These are phyloP conservation scores for Barnettozyma salicaria DNA, from an alignment of 805 yeast genomes.

Conservation along the genomic window DNA sequence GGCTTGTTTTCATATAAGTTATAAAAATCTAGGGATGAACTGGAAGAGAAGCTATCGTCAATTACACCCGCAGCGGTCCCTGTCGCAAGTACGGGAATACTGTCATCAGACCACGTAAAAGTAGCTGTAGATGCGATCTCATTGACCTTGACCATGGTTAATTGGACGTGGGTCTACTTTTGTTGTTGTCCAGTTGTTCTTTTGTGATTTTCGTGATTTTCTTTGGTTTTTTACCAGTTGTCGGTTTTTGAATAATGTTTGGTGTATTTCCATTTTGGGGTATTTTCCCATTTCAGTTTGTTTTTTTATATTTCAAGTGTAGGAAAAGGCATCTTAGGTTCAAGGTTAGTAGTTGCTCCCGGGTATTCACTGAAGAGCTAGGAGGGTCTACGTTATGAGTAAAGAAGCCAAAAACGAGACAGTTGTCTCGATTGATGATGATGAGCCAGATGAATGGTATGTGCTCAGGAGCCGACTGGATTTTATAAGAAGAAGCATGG, in stretches of 20 bases:
- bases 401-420: constrained; percentile 11
- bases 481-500: no score
- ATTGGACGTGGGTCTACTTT: constrained; percentile 1
- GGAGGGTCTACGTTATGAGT: background rate
- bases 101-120: constrained; percentile 90
- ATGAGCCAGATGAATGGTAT: constrained; percentile 66
- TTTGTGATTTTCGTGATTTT: constrained; percentile 1
- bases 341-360: no score
- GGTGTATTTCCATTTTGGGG: no score
- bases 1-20: constrained; percentile 43
- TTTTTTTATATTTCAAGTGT: no score
- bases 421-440: constrained; percentile 35
- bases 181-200: background rate
- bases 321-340: no score
- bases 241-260: constrained; percentile 1
- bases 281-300: no score
- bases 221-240: constrained; percentile 3
- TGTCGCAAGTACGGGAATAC: constrained; percentile 71
- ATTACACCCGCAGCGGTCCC: constrained; percentile 97
- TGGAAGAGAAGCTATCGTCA: constrained; percentile 77
- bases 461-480: no score
- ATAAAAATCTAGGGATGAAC: constrained; percentile 77
- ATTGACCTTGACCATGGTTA: constrained; percentile 64
- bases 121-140: constrained; percentile 84
- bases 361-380: no score